These are phyloP conservation scores for Colletotrichum cuscutae DNA, from an alignment of 2,329 filamentous ascomycete species.

Conservation along the genomic window DNA sequence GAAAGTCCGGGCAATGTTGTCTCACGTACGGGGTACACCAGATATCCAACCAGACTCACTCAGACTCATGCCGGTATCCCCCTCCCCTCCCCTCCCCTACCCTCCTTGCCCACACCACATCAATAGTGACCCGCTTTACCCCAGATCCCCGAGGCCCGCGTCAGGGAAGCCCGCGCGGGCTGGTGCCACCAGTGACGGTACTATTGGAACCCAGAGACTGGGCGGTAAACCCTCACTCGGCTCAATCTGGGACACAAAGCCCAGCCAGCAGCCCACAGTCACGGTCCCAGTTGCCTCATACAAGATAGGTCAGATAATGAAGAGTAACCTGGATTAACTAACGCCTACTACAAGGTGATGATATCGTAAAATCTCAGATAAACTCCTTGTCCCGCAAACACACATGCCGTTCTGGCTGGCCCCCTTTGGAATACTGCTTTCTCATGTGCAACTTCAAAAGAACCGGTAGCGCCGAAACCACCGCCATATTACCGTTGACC, in stretches of 20 bases:
- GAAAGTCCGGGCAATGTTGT: background rate
- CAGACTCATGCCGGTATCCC: background rate
- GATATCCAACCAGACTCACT: background rate
- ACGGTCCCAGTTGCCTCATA: too few species aligned
- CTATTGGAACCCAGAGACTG: background rate
- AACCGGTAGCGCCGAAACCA: conserved; percentile 13
- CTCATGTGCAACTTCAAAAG: background rate
- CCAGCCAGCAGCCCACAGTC: too few species aligned
- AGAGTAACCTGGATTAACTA: background rate
- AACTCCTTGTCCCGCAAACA: background rate
- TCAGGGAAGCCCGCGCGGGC: conserved; percentile 1
- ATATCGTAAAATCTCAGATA: background rate
- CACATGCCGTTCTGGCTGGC: background rate
- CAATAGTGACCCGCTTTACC: conserved; percentile 24
- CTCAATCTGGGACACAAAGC: too few species aligned
- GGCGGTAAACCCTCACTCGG: background rate
- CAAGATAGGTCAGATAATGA: too few species aligned
- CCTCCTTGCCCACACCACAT: background rate
- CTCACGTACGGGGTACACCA: background rate
- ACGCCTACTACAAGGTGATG: background rate
- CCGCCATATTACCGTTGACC: background rate
- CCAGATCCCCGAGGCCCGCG: conserved; percentile 16
- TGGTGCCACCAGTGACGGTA: conserved; percentile 6
- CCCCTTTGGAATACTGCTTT: background rate
- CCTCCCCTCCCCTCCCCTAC: background rate